Conservation (phyloP, 139 green algal species). For the Chlamydomonas sp. region DNA sequence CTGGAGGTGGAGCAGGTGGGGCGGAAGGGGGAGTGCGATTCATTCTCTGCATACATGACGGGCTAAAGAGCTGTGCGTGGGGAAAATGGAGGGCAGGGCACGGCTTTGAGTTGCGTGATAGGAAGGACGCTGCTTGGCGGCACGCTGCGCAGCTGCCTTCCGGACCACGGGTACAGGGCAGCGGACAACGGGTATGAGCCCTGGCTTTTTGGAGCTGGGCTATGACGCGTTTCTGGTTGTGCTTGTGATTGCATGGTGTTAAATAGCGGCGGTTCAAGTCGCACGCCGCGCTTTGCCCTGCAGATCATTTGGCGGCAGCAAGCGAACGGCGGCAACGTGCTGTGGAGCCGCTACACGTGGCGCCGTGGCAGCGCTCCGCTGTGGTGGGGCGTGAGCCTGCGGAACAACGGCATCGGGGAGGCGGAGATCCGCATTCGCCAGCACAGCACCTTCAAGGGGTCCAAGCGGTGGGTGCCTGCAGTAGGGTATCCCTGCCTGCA, state of each 20-base stretch:
- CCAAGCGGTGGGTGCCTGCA: conserved; percentile 57
- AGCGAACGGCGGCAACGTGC: neutral
- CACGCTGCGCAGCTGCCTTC: too few species aligned
- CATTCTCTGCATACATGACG: neutral
- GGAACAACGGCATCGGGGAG: conserved; percentile 83
- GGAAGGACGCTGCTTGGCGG: too few species aligned
- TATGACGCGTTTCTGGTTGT: neutral
- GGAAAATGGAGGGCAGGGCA: too few species aligned
- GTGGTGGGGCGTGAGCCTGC: conserved; percentile 75
- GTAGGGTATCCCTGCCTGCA: neutral
- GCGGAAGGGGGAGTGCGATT: neutral
- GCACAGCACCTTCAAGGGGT: conserved; percentile 85
- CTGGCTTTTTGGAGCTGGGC: too few species aligned
- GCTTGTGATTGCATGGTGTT: neutral
- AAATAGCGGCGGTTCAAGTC: too few species aligned
- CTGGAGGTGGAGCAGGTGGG: conserved; percentile 95
- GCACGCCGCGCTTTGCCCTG: neutral
- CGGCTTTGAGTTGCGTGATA: too few species aligned
- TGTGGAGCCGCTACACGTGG: conserved; percentile 85
- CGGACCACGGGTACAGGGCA: too few species aligned
- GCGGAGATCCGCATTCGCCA: conserved; percentile 88
- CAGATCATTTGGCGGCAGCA: conserved; percentile 79
- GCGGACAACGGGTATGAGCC: too few species aligned
- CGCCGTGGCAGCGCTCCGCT: conserved; percentile 88
- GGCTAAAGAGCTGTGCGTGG: too few species aligned